Evolutionary conservation across 768 basidiomycete genomes (phyloP).

Genomic region (Amanita subjunquillea): DNA sequence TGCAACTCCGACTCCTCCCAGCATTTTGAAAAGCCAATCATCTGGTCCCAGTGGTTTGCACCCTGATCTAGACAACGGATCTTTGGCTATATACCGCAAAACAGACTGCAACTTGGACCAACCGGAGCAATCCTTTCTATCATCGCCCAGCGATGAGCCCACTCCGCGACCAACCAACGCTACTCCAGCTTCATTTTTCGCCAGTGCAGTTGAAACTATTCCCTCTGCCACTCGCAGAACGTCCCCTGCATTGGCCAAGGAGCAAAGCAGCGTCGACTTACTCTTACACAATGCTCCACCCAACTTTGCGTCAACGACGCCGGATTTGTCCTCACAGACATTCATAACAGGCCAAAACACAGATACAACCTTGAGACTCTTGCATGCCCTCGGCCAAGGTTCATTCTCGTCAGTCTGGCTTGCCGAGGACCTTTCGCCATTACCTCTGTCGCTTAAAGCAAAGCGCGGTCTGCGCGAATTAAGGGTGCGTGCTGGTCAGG

Average conservation of each 20-base stretch:
- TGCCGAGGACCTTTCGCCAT: slow-evolving; percentile 40
- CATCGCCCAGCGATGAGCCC: slow-evolving; percentile 2
- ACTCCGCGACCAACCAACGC: slow-evolving; percentile 11
- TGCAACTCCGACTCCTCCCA: slow-evolving; percentile 13
- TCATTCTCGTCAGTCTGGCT: slow-evolving; percentile 74
- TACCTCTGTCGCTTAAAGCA: slow-evolving; percentile 32
- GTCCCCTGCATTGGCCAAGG: too few species aligned
- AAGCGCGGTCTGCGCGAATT: slow-evolving; percentile 32
- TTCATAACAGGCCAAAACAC: slow-evolving; percentile 8
- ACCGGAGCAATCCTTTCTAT: background rate
- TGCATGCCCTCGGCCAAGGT: slow-evolving; percentile 53
- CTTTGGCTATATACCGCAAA: background rate
- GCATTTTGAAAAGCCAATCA: background rate
- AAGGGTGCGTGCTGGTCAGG: slow-evolving; percentile 16
- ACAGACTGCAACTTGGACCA: background rate
- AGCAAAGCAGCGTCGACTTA: background rate
- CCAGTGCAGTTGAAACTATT: background rate
- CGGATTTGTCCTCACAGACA: slow-evolving; percentile 6
- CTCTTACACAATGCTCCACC: background rate
- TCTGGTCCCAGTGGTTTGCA: background rate
- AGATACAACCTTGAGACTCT: slow-evolving; percentile 33
- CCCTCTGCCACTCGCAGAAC: too few species aligned
- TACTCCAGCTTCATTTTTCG: slow-evolving; percentile 5
- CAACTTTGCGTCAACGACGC: slow-evolving; percentile 4
- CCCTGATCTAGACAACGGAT: background rate